Evolutionary conservation across 2,329 filamentous ascomycete species (phyloP), one percentile per base, ranked within the genome.

Genomic region (Pseudocercospora eumusae): DNA sequence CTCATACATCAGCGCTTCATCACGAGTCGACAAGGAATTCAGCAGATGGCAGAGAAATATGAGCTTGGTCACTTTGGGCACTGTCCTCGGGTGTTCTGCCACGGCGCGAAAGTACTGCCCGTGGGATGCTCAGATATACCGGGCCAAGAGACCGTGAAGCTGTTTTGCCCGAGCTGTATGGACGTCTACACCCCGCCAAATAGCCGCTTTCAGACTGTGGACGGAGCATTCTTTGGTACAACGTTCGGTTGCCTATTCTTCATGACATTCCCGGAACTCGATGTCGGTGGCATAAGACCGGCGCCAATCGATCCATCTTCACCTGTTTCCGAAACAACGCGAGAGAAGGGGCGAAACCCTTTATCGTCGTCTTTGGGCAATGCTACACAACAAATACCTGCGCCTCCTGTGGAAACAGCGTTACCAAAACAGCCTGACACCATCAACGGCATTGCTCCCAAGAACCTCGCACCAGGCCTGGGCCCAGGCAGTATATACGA

Each of bases 1-100:
- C 85, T 99, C 63, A 99, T 99, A 77, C 95, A 99, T 79, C 95
- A 98, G 77, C 90, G 95, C 61, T 99, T 97, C 78, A 98, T 99
- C 79, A 98, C 93, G 73, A 97, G 93, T 23, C 86, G 95, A 62
- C 92, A 91, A 2, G 95, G 95, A 57, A 98, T 99, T 72, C 93
- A 98, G 79, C 93, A 97, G 76, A 99, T 99, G 95, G 92, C 93
- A 66, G 95, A 99, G 78, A 99, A 99, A 78, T 99, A 98, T 81
- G 93, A 98, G 77, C 84, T 96, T 54, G 90, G 93, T 64, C 93
- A 99, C 80, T 99, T 99, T 74, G 95, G 95, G 57, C 88, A 89
- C 69, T 99, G 95, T 76, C 95, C 95, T n/a, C 87, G 95, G 63
- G 96, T 93, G 62, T 88, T 93, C 78, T 99, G 95, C 83, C 90